These are phyloP conservation scores for Psophocarpus tetragonolobus DNA, from an alignment of 306 rosid species.

Conservation along the genomic window DNA sequence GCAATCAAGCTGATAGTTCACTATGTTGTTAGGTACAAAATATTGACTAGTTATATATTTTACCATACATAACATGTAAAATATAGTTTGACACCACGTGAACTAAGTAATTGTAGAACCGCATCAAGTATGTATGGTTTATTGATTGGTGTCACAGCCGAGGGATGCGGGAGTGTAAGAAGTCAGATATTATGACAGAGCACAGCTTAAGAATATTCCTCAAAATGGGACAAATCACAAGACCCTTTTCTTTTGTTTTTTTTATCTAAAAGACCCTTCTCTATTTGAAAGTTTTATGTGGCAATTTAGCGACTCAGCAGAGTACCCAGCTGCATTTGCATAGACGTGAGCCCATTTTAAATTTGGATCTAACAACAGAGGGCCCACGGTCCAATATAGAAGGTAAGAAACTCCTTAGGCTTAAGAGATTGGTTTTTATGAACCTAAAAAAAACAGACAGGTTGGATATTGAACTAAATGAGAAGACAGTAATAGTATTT, in stretches of 20 bases:
- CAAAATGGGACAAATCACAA: slow-evolving; percentile 27
- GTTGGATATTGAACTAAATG: not conserved
- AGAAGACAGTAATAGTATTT: slow-evolving; percentile 16
- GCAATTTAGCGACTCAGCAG: not conserved
- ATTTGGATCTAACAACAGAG: not conserved
- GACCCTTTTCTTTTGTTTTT: not conserved
- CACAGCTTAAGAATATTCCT: slow-evolving; percentile 34
- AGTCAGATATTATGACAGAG: slow-evolving; percentile 34
- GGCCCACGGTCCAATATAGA: not conserved
- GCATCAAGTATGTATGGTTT: slow-evolving; percentile 10
- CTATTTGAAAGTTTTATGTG: not conserved
- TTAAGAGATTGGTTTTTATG: not conserved
- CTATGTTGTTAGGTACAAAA: slow-evolving; percentile 11
- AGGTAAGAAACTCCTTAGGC: not conserved
- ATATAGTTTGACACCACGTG: slow-evolving; percentile 36
- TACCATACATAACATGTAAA: not conserved
- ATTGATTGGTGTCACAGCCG: slow-evolving; percentile 33
- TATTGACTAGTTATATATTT: slow-evolving; percentile 15
- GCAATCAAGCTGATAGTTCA: not conserved
- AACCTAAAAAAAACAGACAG: not conserved
- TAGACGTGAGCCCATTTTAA: not conserved
- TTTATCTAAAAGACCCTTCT: not conserved
- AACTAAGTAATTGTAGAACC: slow-evolving; percentile 21
- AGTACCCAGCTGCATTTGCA: not conserved
- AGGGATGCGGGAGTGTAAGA: slow-evolving; percentile 27